Evolutionary conservation across 768 basidiomycete genomes (phyloP).

Genomic region (Rhizopogon vinicolor): DNA sequence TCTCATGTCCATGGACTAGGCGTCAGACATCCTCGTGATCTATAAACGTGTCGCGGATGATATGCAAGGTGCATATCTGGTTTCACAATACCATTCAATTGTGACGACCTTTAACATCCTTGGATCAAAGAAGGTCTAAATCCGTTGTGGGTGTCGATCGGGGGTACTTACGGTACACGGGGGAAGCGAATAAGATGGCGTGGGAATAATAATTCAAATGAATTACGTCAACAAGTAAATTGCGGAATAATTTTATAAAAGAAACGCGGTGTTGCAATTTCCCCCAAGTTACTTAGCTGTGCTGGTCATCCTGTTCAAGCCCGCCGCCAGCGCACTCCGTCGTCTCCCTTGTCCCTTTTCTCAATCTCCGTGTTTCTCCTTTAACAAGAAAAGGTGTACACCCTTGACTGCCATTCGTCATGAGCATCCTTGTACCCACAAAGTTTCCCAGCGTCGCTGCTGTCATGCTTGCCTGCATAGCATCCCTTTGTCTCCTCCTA

Average conservation of each 20-base stretch:
- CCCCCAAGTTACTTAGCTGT: conserved; percentile 5
- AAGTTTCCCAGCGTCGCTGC: conserved; percentile 24
- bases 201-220: neutral
- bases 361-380: conserved; percentile 20
- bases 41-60: neutral
- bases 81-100: neutral
- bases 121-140: too few species aligned
- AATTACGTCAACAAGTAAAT: neutral
- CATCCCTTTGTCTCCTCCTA: conserved; percentile 22
- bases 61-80: neutral
- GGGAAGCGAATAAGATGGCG: neutral
- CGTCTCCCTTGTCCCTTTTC: neutral
- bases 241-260: neutral
- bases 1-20: neutral
- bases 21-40: neutral
- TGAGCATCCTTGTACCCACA: conserved; percentile 28
- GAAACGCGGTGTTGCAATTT: neutral
- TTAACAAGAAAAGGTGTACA: conserved; percentile 13
- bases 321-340: conserved; percentile 7
- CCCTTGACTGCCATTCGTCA: conserved; percentile 4
- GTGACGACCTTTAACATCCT: neutral
- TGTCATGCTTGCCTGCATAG: conserved; percentile 26
- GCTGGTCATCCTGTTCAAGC: conserved; percentile 12
- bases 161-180: neutral
- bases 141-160: neutral